phyloP scores from a whole-genome alignment of 2,329 filamentous ascomycete genomes.

The Epichloe gansuensis region DNA sequence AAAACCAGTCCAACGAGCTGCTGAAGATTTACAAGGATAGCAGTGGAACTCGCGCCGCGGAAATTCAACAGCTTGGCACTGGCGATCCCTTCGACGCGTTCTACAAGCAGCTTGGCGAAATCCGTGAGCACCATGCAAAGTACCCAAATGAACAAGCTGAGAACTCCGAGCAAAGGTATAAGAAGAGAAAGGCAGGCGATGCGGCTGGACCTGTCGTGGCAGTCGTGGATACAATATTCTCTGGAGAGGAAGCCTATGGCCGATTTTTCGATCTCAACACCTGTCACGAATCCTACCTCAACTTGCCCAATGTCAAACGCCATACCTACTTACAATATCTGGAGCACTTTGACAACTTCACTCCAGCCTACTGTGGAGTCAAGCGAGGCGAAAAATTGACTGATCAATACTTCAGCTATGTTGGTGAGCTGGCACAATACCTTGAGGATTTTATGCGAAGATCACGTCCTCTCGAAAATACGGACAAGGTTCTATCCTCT shows the following conservation, averaged over 20 bases:
- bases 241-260: slow-evolving; percentile 86
- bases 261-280: slow-evolving; percentile 81
- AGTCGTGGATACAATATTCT: slow-evolving; percentile 83
- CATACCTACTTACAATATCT: slow-evolving; percentile 87
- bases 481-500: slow-evolving; percentile 60
- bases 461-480: slow-evolving; percentile 73
- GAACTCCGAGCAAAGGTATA: slow-evolving; percentile 88
- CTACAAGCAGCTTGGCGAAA: slow-evolving; percentile 67
- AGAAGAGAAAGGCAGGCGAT: slow-evolving; percentile 48
- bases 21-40: slow-evolving; percentile 75
- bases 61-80: slow-evolving; percentile 71
- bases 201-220: slow-evolving; percentile 50
- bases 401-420: slow-evolving; percentile 83
- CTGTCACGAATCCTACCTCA: slow-evolving; percentile 79
- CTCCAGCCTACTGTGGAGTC: slow-evolving; percentile 57
- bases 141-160: slow-evolving; percentile 94
- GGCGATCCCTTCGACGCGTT: slow-evolving; percentile 87
- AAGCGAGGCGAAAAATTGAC: slow-evolving; percentile 77
- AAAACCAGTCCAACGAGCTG: slow-evolving; percentile 69
- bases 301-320: slow-evolving; percentile 75
- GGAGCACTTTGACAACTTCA: slow-evolving; percentile 79
- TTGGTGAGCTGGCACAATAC: slow-evolving; percentile 67
- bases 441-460: slow-evolving; percentile 79
- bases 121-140: slow-evolving; percentile 77
- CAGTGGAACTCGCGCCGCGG: slow-evolving; percentile 56